Conservation (phyloP, 2,329 filamentous ascomycete species). For the Parasarocladium wereldwijsianum region DNA sequence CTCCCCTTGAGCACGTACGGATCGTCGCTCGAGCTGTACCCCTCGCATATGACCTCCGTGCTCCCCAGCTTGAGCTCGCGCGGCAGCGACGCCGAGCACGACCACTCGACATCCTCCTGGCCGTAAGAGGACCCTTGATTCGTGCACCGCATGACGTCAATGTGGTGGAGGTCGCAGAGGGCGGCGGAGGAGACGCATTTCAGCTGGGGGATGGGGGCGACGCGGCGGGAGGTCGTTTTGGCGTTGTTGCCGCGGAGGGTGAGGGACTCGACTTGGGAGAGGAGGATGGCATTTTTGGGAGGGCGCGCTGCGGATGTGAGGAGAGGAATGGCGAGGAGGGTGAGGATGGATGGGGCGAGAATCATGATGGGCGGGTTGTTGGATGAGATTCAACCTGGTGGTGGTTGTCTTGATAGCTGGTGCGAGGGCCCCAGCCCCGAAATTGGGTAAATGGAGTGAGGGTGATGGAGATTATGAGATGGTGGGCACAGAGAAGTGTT, state of each 20-base stretch:
- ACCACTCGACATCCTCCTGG: slow-evolving; percentile 76
- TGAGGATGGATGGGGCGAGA: neutral
- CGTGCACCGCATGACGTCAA: slow-evolving; percentile 71
- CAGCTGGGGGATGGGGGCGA: slow-evolving; percentile 63
- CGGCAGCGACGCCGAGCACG: slow-evolving; percentile 53
- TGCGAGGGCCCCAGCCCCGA: no score
- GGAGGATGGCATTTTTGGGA: slow-evolving; percentile 34
- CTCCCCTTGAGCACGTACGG: slow-evolving; percentile 80
- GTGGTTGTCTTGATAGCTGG: no score
- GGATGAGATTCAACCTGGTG: no score
- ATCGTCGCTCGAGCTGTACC: slow-evolving; percentile 64
- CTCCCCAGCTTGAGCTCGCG: slow-evolving; percentile 55
- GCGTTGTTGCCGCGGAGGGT: slow-evolving; percentile 54
- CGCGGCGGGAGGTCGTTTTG: slow-evolving; percentile 61
- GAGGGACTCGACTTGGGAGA: slow-evolving; percentile 55
- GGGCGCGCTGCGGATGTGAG: slow-evolving; percentile 17
- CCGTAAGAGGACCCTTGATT: slow-evolving; percentile 75
- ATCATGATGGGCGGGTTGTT: no score
- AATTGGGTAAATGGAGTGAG: no score
- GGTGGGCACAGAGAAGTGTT: no score
- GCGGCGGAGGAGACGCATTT: slow-evolving; percentile 54
- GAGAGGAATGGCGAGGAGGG: slow-evolving; percentile 11
- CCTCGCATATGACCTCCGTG: slow-evolving; percentile 88
- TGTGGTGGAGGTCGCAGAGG: slow-evolving; percentile 53
- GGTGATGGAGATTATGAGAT: no score